Percentiles rank a stretch among this genome's conserved stretches.
phyloP scores from a whole-genome alignment of 345 rosid genomes.

The Barbarea vulgaris region DNA sequence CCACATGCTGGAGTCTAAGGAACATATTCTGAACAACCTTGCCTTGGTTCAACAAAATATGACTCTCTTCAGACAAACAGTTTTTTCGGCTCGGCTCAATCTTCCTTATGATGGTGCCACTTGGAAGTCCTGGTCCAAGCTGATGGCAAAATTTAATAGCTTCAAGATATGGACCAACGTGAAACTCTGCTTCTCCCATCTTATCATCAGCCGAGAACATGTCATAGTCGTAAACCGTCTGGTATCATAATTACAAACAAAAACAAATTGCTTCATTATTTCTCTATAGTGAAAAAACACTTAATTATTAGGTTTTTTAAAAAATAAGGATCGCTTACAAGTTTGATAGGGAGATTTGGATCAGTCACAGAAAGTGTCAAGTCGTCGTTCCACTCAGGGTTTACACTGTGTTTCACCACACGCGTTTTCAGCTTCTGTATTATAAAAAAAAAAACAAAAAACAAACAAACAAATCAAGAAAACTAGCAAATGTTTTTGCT shows the following conservation, averaged over 20 bases:
- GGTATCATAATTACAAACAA: slow-evolving; percentile 27
- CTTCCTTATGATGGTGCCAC: slow-evolving; percentile 58
- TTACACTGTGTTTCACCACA: slow-evolving; percentile 57
- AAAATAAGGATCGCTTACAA: slow-evolving; percentile 51
- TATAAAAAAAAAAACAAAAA: background rate
- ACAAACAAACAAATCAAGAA: background rate
- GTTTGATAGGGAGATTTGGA: slow-evolving; percentile 58
- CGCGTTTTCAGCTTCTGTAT: slow-evolving; percentile 81
- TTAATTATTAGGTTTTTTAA: background rate
- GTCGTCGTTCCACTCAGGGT: slow-evolving; percentile 86
- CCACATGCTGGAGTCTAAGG: slow-evolving; percentile 61
- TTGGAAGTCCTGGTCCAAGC: slow-evolving; percentile 46
- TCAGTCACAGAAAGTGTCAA: slow-evolving; percentile 74
- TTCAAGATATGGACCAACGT: slow-evolving; percentile 50
- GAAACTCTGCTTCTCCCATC: slow-evolving; percentile 87
- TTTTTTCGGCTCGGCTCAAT: slow-evolving; percentile 54
- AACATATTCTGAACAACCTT: slow-evolving; percentile 61
- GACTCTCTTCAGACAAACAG: slow-evolving; percentile 62
- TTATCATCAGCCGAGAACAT: slow-evolving; percentile 68
- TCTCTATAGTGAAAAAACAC: background rate
- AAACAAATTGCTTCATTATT: background rate
- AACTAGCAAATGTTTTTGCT: background rate
- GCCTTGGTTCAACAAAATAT: slow-evolving; percentile 53
- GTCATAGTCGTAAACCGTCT: slow-evolving; percentile 75
- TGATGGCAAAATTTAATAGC: slow-evolving; percentile 46